Conservation (phyloP, 2,329 filamentous ascomycete species). For the Fusarium xylarioides region DNA sequence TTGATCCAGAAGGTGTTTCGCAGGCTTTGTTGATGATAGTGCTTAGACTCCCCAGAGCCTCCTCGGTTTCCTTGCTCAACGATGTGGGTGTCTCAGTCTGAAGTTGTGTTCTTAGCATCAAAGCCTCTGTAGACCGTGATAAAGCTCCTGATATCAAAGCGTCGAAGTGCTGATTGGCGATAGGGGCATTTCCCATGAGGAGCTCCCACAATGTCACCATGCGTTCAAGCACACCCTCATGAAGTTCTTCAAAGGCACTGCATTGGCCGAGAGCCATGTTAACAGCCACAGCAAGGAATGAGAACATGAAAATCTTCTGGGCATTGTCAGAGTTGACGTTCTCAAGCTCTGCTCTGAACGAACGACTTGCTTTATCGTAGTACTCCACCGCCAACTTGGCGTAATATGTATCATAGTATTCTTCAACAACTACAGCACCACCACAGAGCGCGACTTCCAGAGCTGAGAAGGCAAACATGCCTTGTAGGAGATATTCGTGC, state of each 20-base stretch:
- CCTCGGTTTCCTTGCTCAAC: conserved; percentile 1
- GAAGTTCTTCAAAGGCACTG: conserved; percentile 5
- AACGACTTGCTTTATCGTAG: conserved; percentile 37
- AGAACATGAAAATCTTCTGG: conserved; percentile 39
- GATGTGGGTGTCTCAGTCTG: conserved; percentile 3
- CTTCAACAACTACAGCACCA: conserved; percentile 9
- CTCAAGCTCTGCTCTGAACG: conserved; percentile 34
- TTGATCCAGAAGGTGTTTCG: neutral
- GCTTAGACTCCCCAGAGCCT: conserved; percentile 9
- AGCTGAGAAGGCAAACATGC: conserved; percentile 43
- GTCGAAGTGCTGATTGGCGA: conserved; percentile 31
- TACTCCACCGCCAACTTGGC: conserved; percentile 38
- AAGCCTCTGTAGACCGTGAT: conserved; percentile 24
- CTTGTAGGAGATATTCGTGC: conserved; percentile 52
- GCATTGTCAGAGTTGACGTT: conserved; percentile 32
- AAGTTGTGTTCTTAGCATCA: conserved; percentile 11
- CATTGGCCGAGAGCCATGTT: conserved; percentile 41
- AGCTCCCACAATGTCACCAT: conserved; percentile 34
- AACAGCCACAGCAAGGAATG: conserved; percentile 33
- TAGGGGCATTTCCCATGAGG: conserved; percentile 28
- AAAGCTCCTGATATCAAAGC: conserved; percentile 29
- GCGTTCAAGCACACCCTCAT: conserved; percentile 28
- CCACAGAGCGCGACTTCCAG: conserved; percentile 38
- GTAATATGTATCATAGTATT: conserved; percentile 32
- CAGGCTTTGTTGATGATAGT: conserved; percentile 28